phyloP scores from a whole-genome alignment of 2,329 filamentous ascomycete species.

The Fusarium coffeatum region DNA sequence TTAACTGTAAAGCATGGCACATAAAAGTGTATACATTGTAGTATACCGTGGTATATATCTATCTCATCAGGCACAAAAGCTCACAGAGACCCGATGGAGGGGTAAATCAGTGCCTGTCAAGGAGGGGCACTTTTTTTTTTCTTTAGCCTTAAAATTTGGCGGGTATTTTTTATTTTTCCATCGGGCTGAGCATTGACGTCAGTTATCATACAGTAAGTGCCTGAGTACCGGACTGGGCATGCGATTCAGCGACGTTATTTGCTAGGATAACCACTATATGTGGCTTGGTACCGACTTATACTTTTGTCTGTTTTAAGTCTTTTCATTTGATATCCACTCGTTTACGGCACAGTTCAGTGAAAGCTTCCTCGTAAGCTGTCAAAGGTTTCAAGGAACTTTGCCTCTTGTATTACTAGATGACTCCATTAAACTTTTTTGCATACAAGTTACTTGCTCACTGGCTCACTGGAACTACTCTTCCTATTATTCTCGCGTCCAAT shows the following conservation, averaged over 20 bases:
- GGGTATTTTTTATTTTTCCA: background rate
- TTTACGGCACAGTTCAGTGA: background rate
- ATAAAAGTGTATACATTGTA: background rate
- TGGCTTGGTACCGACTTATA: background rate
- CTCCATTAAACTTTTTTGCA: background rate
- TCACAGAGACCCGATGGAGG: background rate
- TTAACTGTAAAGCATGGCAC: background rate
- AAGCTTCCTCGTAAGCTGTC: background rate
- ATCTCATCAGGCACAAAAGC: conserved; percentile 3
- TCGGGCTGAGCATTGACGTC: background rate
- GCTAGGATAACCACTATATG: background rate
- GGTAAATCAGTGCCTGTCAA: background rate
- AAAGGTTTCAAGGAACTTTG: background rate
- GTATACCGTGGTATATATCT: background rate
- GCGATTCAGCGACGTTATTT: background rate
- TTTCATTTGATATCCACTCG: background rate
- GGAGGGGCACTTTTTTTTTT: background rate
- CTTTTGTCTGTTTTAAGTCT: background rate
- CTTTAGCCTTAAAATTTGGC: background rate
- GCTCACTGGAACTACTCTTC: background rate
- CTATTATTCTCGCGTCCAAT: background rate
- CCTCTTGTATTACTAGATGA: background rate
- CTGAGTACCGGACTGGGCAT: background rate
- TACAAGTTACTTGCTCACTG: background rate
- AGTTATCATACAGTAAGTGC: background rate